Evolutionary conservation across 1,284 basidiomycete genomes (phyloP), one percentile per base, ranked within the genome.

Genomic region (Acaromyces ingoldii): DNA sequence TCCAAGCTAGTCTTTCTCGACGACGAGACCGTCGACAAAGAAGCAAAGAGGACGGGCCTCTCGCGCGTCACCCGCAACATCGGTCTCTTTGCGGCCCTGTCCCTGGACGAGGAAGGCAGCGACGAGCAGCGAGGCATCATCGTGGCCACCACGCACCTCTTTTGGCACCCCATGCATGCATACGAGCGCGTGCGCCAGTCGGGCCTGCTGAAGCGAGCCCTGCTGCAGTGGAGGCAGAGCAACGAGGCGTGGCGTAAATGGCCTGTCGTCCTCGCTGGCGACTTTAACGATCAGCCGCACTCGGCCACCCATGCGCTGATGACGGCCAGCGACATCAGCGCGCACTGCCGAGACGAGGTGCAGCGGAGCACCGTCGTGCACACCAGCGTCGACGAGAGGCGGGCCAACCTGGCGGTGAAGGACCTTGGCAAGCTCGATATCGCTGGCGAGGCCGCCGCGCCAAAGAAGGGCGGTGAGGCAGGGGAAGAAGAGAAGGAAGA

Each of bases 271-370:
- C 77, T 96, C 31, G 84, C 87, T 0, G 92, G 92, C 60, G 93
- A 97, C 76, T 91, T 97, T 77, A 97, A 97, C 76, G 91, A 91
- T 49, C 79, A 85, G 31, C 93, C 93, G 0, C 82, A 82, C 59
- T 92, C 95, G 71, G 81, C 87, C 1, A 84, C 84, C 0, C 97
- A 98, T 73, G 83, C 86, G 21, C 80, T 97, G n/a, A 76, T 93
- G 30, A 75, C 74, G 1, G 72, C 71, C 9, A 80, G 83, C 53
- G 64, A 79, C 9, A 73, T 91, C 25, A 78, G 82, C 1, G 63
- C 78, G 0, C 75, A 76, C 6, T 85, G 90, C 52, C 72, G 79
- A 59, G 77, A 81, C 10, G 77, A 77, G 13, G 78, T 96, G 13
- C 67, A 77, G 2, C 65, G 76, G 4, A 93, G 90, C 4, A 83